Conservation (phyloP, 2,329 filamentous ascomycete species). For the Hypoxylon sp. region DNA sequence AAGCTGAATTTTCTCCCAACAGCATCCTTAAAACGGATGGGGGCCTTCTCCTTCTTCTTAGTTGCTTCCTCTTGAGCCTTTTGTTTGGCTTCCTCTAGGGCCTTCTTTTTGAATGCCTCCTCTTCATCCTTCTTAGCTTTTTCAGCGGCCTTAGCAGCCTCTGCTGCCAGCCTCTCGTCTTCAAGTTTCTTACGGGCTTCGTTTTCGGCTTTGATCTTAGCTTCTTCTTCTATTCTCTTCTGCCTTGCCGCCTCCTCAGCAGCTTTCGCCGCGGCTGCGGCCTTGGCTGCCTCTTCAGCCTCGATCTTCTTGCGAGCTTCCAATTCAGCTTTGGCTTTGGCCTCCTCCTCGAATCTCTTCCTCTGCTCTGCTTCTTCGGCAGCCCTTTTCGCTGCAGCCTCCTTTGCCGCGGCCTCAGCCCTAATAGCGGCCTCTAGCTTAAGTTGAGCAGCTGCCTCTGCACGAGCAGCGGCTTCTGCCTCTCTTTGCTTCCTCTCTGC, state of each 20-base stretch:
- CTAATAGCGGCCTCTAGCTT: slow-evolving; percentile 61
- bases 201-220: slow-evolving; percentile 59
- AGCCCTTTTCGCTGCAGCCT: slow-evolving; percentile 48
- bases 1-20: slow-evolving; percentile 94
- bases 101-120: slow-evolving; percentile 67
- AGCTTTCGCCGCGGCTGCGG: slow-evolving; percentile 48
- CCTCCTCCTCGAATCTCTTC: slow-evolving; percentile 52
- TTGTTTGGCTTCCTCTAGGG: slow-evolving; percentile 63
- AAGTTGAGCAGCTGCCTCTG: slow-evolving; percentile 63
- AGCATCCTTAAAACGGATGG: slow-evolving; percentile 92
- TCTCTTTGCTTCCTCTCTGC: slow-evolving; percentile 59
- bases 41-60: slow-evolving; percentile 74
- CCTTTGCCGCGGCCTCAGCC: slow-evolving; percentile 59
- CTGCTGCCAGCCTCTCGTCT: slow-evolving; percentile 58
- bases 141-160: slow-evolving; percentile 63
- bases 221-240: slow-evolving; percentile 52
- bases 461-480: slow-evolving; percentile 62
- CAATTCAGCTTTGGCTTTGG: slow-evolving; percentile 59
- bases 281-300: slow-evolving; percentile 51
- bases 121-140: slow-evolving; percentile 70
- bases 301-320: slow-evolving; percentile 59
- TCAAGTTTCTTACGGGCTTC: slow-evolving; percentile 59
- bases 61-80: slow-evolving; percentile 62
- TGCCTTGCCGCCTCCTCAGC: slow-evolving; percentile 51
- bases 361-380: slow-evolving; percentile 51